These are phyloP conservation scores for Lasiosphaeria hispida DNA, from an alignment of 495 filamentous ascomycete genomes.

Conservation along the genomic window DNA sequence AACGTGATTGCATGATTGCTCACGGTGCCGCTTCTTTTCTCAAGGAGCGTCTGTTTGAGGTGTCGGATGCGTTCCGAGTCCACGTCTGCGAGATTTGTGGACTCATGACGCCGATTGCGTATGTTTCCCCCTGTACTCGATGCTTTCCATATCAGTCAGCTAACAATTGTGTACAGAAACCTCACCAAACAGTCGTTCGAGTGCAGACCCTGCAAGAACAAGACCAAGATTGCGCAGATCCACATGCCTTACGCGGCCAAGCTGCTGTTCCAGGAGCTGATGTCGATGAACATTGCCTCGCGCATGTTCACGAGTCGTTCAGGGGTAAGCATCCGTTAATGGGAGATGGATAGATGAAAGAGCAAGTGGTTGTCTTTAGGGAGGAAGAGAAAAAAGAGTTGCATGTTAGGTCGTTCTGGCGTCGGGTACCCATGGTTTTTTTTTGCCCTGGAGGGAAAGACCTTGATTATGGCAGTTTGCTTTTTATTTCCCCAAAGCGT, in stretches of 20 bases:
- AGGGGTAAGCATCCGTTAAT: conserved; percentile 63
- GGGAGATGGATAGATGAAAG: background rate
- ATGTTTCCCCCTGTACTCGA: conserved; percentile 48
- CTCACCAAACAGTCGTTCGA: conserved; percentile 92
- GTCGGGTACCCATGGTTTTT: conserved; percentile 12
- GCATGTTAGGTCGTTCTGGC: conserved; percentile 29
- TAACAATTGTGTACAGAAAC: conserved; percentile 59
- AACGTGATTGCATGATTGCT: conserved; percentile 99
- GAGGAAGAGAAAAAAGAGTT: conserved; percentile 7
- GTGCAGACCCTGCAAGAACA: conserved; percentile 96
- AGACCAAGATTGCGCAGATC: conserved; percentile 94
- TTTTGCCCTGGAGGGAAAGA: conserved; percentile 1
- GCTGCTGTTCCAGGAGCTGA: conserved; percentile 95
- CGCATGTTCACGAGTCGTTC: conserved; percentile 91
- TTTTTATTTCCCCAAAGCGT: conserved; percentile 4
- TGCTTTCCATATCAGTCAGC: conserved; percentile 7
- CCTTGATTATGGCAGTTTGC: conserved; percentile 4
- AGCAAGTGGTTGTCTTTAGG: background rate
- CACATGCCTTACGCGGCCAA: conserved; percentile 98
- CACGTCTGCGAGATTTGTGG: conserved; percentile 99
- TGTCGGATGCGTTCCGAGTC: conserved; percentile 96
- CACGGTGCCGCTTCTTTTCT: conserved; percentile 95
- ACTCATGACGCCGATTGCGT: conserved; percentile 98
- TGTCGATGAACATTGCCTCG: conserved; percentile 96
- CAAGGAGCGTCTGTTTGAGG: conserved; percentile 95